Percentiles rank a stretch among this genome's conserved stretches.
Evolutionary conservation across 2,329 filamentous ascomycete species (phyloP).

Genomic region (Sarocladium strictum): DNA sequence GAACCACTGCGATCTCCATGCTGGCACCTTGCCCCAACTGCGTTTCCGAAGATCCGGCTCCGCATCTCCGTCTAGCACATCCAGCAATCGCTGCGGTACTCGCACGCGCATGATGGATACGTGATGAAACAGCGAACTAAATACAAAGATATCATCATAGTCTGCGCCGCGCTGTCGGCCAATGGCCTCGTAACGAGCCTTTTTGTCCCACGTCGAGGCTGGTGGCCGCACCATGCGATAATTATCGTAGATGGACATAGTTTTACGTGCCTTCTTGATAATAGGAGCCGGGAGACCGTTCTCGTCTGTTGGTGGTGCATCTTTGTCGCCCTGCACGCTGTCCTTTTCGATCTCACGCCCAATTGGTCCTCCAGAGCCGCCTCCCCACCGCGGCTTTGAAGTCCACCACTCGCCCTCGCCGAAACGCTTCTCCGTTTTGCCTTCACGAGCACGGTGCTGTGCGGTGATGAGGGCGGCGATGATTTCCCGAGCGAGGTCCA

Average conservation of each 20-base stretch:
- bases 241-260: slow-evolving; percentile 53
- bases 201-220: slow-evolving; percentile 53
- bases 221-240: slow-evolving; percentile 58
- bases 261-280: slow-evolving; percentile 47
- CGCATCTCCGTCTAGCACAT: slow-evolving; percentile 43
- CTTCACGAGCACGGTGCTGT: slow-evolving; percentile 56
- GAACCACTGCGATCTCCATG: slow-evolving; percentile 56
- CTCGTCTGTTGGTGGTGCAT: slow-evolving; percentile 24
- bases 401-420: slow-evolving; percentile 59
- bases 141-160: slow-evolving; percentile 56
- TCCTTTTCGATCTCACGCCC: slow-evolving; percentile 53
- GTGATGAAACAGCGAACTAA: slow-evolving; percentile 58
- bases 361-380: slow-evolving; percentile 56
- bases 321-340: slow-evolving; percentile 39
- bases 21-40: slow-evolving; percentile 47
- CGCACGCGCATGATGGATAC: slow-evolving; percentile 51
- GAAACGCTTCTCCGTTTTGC: slow-evolving; percentile 48
- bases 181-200: slow-evolving; percentile 51
- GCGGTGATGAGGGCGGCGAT: slow-evolving; percentile 56
- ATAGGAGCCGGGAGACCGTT: slow-evolving; percentile 19
- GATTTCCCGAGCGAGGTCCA: slow-evolving; percentile 57
- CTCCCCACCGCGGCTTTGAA: slow-evolving; percentile 55
- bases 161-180: slow-evolving; percentile 40
- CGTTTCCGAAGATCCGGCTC: slow-evolving; percentile 24
- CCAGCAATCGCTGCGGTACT: slow-evolving; percentile 48